Base-by-base conservation (phyloP, 75 land plant species). In the Cupressus sempervirens region DNA sequence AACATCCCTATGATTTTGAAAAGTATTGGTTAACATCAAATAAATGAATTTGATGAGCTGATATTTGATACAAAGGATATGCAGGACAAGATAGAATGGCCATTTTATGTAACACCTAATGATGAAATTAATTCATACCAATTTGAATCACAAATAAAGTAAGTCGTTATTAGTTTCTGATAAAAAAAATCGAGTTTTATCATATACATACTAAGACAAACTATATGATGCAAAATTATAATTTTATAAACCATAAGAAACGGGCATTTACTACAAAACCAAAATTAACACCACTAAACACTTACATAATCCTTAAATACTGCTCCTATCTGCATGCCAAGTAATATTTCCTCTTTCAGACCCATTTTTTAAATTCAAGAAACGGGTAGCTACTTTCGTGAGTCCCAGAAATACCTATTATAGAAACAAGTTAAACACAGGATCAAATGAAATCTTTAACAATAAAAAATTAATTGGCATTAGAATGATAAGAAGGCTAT, bases 221-320 rank as follows among this genome's bases (percentile, higher is more conserved):
- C 30, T 32, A 68, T 29, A 26, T 68, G 29, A 68, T 26, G 72
- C 5, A 4, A 68, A n/a, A 68, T 1, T 0, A 26, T 29, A n/a
- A 65, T 65, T 26, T 20, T 26, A 65, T 20, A 65, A n/a, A 70
- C 3, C 11, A 70, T 10, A 12, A 70, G 74, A 50, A 50, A 50
- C 11, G 74, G 32, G 35, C 35, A 70, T 30, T 12, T 23, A 70
- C 35, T 70, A 32, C 35, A 70, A 32, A 29, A 70, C 67, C 67
- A 70, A 70, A 70, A 3, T 29, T 32, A 70, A 10, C 12, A 70
- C 30, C 11, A 14, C 74, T 32, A 34, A 43, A 83, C 85, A 83
- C 93, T 82, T 84, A 96, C 97, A 82, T 89, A 94, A 75, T 96
- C 98, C 13, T 92, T 88, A 73, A 94, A 94, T 29, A 90, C 90